Evolutionary conservation across 305 asterid species (phyloP).

Genomic region (Coffea humblotiana): DNA sequence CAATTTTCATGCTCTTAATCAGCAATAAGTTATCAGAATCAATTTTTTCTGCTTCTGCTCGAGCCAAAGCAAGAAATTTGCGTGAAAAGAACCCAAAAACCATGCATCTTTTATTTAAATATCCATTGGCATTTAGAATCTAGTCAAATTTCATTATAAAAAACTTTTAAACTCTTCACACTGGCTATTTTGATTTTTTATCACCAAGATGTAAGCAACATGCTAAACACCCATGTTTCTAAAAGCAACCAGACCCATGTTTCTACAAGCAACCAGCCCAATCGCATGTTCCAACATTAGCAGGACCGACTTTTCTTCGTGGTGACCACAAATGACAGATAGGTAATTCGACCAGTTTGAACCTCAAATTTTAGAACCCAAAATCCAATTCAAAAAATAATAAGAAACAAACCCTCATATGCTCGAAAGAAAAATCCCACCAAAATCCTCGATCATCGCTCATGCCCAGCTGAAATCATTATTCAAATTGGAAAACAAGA

Average conservation of each 20-base stretch:
- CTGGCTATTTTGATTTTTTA: neutral
- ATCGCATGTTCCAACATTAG: neutral
- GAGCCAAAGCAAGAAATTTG: neutral
- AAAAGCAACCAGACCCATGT: neutral
- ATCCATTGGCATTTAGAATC: neutral
- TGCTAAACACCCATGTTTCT: neutral
- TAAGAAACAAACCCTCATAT: neutral
- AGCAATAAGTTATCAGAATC: neutral
- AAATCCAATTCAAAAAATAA: neutral
- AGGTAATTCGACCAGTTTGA: neutral
- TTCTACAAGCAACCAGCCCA: neutral
- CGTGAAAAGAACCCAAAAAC: neutral
- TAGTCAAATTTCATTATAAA: neutral
- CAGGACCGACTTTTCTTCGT: neutral
- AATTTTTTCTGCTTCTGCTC: neutral
- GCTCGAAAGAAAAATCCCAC: neutral
- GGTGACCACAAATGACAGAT: too few relatives aligned
- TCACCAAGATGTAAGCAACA: neutral
- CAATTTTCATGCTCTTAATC: neutral
- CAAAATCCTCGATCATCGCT: neutral
- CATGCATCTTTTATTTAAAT: neutral
- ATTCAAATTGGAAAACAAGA: neutral
- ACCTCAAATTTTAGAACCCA: neutral
- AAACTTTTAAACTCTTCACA: neutral
- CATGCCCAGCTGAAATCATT: neutral